phyloP scores from a whole-genome alignment of 208 protist species.

The Kentomonas sorsogonicus region DNA sequence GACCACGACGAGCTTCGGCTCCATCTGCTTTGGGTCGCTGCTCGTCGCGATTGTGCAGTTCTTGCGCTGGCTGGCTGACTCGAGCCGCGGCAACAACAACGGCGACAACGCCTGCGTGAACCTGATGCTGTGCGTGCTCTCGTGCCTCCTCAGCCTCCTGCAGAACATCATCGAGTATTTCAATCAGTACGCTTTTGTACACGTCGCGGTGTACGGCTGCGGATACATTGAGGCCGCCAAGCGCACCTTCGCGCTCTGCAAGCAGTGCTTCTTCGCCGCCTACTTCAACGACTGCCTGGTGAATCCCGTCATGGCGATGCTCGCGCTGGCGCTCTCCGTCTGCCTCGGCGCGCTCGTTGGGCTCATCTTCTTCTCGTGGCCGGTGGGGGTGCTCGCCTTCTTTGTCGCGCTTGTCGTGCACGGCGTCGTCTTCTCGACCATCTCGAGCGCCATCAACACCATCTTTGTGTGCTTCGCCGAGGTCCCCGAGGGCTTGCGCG shows the following conservation, averaged over 20 bases:
- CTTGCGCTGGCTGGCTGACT: conserved; percentile 48
- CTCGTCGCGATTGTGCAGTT: conserved; percentile 84
- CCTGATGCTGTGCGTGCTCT: conserved; percentile 34
- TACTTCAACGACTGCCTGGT: conserved; percentile 89
- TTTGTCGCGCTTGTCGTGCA: conserved; percentile 45
- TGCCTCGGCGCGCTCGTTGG: conserved; percentile 49
- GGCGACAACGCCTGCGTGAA: conserved; percentile 15
- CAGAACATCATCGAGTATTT: conserved; percentile 84
- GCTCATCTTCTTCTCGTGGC: conserved; percentile 20
- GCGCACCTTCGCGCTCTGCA: conserved; percentile 71
- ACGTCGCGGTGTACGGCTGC: conserved; percentile 91
- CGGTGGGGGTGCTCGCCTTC: conserved; percentile 46
- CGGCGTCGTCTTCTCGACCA: conserved; percentile 51
- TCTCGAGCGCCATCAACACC: conserved; percentile 72
- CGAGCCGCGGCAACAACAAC: conserved; percentile 25
- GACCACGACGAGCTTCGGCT: conserved; percentile 81
- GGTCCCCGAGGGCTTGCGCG: conserved; percentile 58
- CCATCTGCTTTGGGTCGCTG: conserved; percentile 90
- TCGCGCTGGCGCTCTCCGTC: conserved; percentile 42
- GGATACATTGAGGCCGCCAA: conserved; percentile 87
- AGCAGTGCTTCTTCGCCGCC: conserved; percentile 74
- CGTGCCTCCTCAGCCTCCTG: conserved; percentile 55
- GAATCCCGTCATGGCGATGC: conserved; percentile 47
- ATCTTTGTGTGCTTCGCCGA: conserved; percentile 91
- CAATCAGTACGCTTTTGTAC: conserved; percentile 91